A percentile compares a stretch with the other conserved stretches of the same genome.
Evolutionary conservation across 805 yeast genomes (phyloP).

Genomic region (Candida ficus): DNA sequence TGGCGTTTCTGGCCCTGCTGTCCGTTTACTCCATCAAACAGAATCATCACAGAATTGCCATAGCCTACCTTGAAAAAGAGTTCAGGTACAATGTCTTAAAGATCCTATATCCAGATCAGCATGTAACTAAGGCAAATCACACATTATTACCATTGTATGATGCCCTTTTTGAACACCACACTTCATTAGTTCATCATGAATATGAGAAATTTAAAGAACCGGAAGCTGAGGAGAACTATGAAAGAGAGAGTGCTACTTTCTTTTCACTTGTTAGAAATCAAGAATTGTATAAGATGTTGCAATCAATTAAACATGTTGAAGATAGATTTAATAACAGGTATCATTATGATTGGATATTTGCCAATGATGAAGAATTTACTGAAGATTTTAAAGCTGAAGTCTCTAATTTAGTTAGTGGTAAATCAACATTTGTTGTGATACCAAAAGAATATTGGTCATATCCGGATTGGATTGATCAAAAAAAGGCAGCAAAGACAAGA

Average conservation of each 20-base stretch:
- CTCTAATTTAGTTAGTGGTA: constrained; percentile 67
- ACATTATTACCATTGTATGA: constrained; percentile 16
- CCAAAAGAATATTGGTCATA: constrained; percentile 83
- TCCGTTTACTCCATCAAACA: constrained; percentile 10
- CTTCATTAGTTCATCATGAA: neutral
- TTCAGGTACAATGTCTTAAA: constrained; percentile 19
- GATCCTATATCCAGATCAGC: constrained; percentile 21
- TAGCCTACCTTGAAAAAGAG: constrained; percentile 17
- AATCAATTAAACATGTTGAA: constrained; percentile 58
- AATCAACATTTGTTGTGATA: constrained; percentile 68
- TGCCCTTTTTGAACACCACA: constrained; percentile 7
- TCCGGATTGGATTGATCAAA: constrained; percentile 78
- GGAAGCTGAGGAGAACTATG: neutral
- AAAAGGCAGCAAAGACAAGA: constrained; percentile 61
- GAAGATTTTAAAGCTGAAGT: constrained; percentile 76
- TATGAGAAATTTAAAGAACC: neutral
- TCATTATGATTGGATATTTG: constrained; percentile 92
- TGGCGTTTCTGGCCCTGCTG: neutral
- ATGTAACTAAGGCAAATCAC: constrained; percentile 19
- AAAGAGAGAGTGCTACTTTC: constrained; percentile 55
- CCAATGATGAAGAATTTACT: constrained; percentile 81
- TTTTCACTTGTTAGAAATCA: constrained; percentile 65
- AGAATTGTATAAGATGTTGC: constrained; percentile 53
- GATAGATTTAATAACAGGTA: constrained; percentile 69
- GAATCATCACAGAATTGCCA: constrained; percentile 19